Conservation (phyloP, 176 grass and related monocot genomes). For the Lolium rigidum region DNA sequence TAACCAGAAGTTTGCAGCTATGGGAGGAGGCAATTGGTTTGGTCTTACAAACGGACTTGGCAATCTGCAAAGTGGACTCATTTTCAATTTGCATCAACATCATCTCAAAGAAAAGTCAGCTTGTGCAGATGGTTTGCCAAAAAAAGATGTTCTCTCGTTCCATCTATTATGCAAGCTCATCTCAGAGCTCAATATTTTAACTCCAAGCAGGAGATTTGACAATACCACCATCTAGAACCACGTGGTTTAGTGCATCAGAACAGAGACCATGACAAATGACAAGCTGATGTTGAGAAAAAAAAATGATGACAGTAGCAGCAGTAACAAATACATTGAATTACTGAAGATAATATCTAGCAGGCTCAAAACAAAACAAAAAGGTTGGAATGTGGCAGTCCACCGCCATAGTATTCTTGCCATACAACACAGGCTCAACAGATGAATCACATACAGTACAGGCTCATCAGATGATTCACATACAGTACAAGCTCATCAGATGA, state of each 20-base stretch:
- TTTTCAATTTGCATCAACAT: neutral
- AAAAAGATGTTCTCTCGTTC: neutral
- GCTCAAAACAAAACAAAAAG: neutral
- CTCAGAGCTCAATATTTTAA: neutral
- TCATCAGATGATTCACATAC: neutral
- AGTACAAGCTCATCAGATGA: neutral
- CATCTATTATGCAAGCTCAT: neutral
- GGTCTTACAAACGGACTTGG: neutral
- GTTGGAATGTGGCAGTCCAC: neutral
- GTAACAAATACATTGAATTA: conserved; percentile 10
- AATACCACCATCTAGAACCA: neutral
- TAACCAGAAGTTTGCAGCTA: too few species aligned
- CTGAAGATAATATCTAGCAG: neutral
- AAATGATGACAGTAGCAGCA: neutral
- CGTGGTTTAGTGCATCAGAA: neutral
- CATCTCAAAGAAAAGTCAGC: neutral
- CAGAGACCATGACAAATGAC: neutral
- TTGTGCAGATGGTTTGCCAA: too few species aligned
- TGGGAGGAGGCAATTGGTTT: neutral
- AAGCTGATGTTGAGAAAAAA: neutral
- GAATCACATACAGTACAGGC: neutral
- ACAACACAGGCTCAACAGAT: neutral
- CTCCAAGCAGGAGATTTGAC: neutral
- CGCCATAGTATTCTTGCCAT: neutral
- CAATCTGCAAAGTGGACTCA: too few species aligned